Conservation (phyloP, 164 flowering plant genomes). For the Vitis rotundifolia region DNA sequence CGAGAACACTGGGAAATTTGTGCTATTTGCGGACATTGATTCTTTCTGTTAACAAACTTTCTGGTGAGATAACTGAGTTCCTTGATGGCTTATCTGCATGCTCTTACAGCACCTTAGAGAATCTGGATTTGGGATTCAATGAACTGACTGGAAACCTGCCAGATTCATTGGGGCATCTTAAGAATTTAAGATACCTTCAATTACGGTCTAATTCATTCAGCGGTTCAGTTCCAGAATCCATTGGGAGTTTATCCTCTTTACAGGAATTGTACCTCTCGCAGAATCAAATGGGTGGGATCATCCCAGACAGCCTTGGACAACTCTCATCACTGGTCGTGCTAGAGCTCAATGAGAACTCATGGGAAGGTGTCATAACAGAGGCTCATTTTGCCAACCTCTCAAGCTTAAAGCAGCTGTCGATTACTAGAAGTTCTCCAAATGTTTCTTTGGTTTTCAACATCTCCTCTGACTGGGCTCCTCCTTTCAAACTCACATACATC, state of each 20-base stretch:
- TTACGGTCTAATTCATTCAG: constrained; percentile 7
- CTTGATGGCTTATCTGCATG: too few species aligned
- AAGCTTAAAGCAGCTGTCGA: too few species aligned
- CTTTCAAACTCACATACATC: too few species aligned
- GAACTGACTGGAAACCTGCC: constrained; percentile 13
- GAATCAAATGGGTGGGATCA: too few species aligned
- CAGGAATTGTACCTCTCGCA: too few species aligned
- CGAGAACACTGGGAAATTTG: constrained; percentile 9
- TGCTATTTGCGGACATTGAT: constrained; percentile 1
- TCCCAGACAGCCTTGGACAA: too few species aligned
- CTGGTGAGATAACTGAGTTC: too few species aligned
- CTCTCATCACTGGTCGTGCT: too few species aligned
- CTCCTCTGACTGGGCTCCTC: constrained; percentile 1
- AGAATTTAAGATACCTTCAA: constrained; percentile 1
- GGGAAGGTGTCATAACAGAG: constrained; percentile 20
- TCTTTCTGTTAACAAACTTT: too few species aligned
- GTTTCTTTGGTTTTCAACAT: not conserved
- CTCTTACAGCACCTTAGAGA: too few species aligned
- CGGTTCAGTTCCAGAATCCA: constrained; percentile 19
- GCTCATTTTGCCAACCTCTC: constrained; percentile 10
- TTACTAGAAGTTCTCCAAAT: not conserved
- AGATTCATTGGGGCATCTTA: constrained; percentile 7
- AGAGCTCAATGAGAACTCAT: constrained; percentile 6
- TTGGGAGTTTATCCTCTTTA: too few species aligned
- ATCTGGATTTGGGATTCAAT: constrained; percentile 10